A percentile compares a stretch with the other conserved stretches of the same genome.
These are phyloP conservation scores for Xanthoceras sorbifolium DNA, from an alignment of 345 rosid genomes.

Conservation along the genomic window DNA sequence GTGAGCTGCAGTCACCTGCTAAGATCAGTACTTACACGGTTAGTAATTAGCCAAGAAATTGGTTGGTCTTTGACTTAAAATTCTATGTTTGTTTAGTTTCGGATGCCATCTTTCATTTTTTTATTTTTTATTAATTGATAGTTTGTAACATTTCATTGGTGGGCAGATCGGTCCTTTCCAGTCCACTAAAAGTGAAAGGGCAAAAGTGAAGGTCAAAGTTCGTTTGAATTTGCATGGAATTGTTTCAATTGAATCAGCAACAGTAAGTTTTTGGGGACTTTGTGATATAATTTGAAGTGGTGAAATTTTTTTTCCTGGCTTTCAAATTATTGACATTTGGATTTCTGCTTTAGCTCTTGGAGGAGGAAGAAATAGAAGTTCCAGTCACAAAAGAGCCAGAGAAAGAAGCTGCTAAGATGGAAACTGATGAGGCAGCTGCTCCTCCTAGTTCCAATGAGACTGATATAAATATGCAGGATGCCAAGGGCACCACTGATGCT, in stretches of 20 bases:
- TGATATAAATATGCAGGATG: conserved; percentile 84
- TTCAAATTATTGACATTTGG: neutral
- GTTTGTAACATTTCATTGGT: conserved; percentile 17
- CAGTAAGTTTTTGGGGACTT: conserved; percentile 45
- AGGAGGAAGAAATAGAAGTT: conserved; percentile 90
- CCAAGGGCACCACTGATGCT: conserved; percentile 59
- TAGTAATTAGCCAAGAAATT: neutral
- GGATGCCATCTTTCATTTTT: neutral
- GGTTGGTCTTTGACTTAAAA: neutral
- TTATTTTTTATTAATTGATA: conserved; percentile 15
- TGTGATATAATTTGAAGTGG: neutral
- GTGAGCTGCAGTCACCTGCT: conserved; percentile 64
- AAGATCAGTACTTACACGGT: conserved; percentile 89
- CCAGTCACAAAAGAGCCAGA: conserved; percentile 62
- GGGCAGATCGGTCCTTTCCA: conserved; percentile 94
- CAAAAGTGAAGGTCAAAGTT: conserved; percentile 86
- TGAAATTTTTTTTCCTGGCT: neutral
- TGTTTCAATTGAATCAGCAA: conserved; percentile 81
- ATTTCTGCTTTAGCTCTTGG: conserved; percentile 64
- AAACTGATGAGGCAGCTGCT: conserved; percentile 60
- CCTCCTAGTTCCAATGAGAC: conserved; percentile 55
- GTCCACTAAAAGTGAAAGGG: conserved; percentile 62
- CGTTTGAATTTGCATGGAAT: conserved; percentile 88
- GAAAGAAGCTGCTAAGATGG: conserved; percentile 72
- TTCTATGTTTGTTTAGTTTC: neutral